A percentile compares a stretch with the other conserved stretches of the same genome.
Evolutionary conservation across 768 basidiomycete genomes (phyloP).

Genomic region (Pleurotus platypus): DNA sequence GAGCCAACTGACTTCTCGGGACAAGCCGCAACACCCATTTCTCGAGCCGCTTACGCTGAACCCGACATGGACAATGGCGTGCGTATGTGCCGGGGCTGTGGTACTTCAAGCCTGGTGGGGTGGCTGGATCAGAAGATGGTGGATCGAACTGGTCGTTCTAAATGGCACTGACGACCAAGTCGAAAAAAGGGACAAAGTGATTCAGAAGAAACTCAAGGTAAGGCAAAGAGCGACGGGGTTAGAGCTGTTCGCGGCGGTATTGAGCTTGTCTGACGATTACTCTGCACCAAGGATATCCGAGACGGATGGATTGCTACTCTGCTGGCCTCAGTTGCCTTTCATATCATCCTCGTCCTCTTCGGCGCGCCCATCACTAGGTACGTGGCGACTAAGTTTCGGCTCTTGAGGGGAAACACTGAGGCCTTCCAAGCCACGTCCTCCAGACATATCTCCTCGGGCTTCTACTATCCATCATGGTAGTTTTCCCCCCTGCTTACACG

Average conservation of each 20-base stretch:
- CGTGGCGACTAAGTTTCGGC: conserved; percentile 12
- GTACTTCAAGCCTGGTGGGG: conserved; percentile 73
- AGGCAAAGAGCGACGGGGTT: conserved; percentile 14
- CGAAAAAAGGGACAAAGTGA: conserved; percentile 34
- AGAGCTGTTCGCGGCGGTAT: too few species aligned
- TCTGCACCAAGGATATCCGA: conserved; percentile 38
- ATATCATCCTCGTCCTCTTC: conserved; percentile 56
- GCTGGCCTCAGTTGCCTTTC: conserved; percentile 40
- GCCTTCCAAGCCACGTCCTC: conserved; percentile 39
- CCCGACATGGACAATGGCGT: conserved; percentile 55
- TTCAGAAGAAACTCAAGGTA: conserved; percentile 36
- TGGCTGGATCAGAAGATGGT: conserved; percentile 61
- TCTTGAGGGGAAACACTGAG: conserved; percentile 1
- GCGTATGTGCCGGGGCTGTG: conserved; percentile 49
- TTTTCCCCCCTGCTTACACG: conserved; percentile 67
- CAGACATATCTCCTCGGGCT: conserved; percentile 70
- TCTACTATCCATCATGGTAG: conserved; percentile 60
- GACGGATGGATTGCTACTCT: conserved; percentile 54
- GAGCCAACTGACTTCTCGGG: conserved; percentile 36
- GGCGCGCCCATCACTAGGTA: conserved; percentile 72
- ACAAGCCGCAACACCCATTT: conserved; percentile 71
- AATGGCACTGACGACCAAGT: conserved; percentile 40
- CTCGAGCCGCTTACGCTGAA: conserved; percentile 61
- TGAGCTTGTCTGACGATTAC: too few species aligned
- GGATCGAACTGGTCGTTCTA: conserved; percentile 32